phyloP scores from a whole-genome alignment of 495 filamentous ascomycete genomes.

The Talaromyces nanjingensis region DNA sequence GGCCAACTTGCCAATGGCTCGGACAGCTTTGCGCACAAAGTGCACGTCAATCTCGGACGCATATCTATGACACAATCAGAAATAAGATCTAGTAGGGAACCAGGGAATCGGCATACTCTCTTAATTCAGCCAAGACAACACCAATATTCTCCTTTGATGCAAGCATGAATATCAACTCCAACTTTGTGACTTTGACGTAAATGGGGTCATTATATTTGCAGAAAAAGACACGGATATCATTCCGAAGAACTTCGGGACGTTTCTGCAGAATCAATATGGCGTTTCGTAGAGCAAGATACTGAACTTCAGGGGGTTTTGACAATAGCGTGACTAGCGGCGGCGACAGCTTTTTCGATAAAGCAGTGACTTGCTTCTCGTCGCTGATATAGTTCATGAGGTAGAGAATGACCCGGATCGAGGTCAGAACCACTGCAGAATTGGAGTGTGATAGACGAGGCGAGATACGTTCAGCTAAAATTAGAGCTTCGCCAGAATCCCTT shows the following conservation, averaged over 20 bases:
- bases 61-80: conserved; percentile 44
- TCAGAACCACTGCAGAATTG: conserved; percentile 94
- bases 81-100: background rate
- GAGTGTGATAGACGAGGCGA: conserved; percentile 89
- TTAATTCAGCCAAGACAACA: conserved; percentile 87
- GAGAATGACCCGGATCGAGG: conserved; percentile 89
- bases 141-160: conserved; percentile 94
- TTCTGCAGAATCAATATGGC: conserved; percentile 90
- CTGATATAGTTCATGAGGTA: conserved; percentile 99
- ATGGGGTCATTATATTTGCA: conserved; percentile 99
- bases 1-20: conserved; percentile 94
- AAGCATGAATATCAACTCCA: conserved; percentile 98
- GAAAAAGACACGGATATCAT: conserved; percentile 98
- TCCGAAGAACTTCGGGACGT: conserved; percentile 86
- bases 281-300: conserved; percentile 93
- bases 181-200: conserved; percentile 98
- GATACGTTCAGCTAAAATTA: conserved; percentile 87
- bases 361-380: conserved; percentile 83
- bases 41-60: conserved; percentile 98
- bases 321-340: conserved; percentile 92
- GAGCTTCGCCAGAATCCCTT: conserved; percentile 79
- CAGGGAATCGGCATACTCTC: conserved; percentile 54
- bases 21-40: conserved; percentile 95
- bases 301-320: conserved; percentile 93
- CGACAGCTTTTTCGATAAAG: conserved; percentile 86